These are phyloP conservation scores for Rutstroemia sp. DNA, from an alignment of 2,329 filamentous ascomycete genomes.

Conservation along the genomic window DNA sequence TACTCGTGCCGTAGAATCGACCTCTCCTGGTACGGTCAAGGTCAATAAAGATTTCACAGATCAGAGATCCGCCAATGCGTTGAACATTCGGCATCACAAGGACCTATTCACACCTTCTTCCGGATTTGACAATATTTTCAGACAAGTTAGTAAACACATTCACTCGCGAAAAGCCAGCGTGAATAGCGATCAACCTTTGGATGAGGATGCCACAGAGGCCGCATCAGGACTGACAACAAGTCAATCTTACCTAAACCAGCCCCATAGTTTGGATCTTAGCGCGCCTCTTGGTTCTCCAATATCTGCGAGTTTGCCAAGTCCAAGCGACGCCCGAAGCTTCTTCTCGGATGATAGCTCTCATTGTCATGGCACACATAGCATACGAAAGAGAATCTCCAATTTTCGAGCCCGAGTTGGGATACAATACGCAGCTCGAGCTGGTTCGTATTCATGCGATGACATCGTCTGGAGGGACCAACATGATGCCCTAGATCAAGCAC, in stretches of 20 bases:
- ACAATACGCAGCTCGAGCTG: slow-evolving; percentile 20
- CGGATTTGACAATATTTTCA: slow-evolving; percentile 27
- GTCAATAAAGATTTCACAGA: slow-evolving; percentile 21
- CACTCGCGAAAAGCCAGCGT: slow-evolving; percentile 21
- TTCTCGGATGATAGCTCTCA: slow-evolving; percentile 34
- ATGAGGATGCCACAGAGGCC: slow-evolving; percentile 5
- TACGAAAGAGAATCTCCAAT: slow-evolving; percentile 25
- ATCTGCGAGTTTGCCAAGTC: slow-evolving; percentile 15
- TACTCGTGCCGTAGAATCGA: slow-evolving; percentile 23
- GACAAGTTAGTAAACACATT: slow-evolving; percentile 23
- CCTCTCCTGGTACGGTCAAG: slow-evolving; percentile 23
- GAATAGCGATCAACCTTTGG: slow-evolving; percentile 14
- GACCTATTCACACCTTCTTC: slow-evolving; percentile 27
- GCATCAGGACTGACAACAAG: slow-evolving; percentile 1
- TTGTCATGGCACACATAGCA: slow-evolving; percentile 13
- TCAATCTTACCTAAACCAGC: slow-evolving; percentile 2
- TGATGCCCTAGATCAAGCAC: slow-evolving; percentile 5
- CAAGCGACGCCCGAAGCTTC: slow-evolving; percentile 28
- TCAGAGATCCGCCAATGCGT: slow-evolving; percentile 15
- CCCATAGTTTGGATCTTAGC: slow-evolving; percentile 9
- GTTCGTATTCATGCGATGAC: slow-evolving; percentile 25
- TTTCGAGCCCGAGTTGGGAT: slow-evolving; percentile 21
- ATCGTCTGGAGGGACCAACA: slow-evolving; percentile 20
- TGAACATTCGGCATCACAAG: slow-evolving; percentile 24
- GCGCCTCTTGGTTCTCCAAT: slow-evolving; percentile 5